phyloP scores from a whole-genome alignment of 768 basidiomycete genomes.

The Pisolithus microcarpus region DNA sequence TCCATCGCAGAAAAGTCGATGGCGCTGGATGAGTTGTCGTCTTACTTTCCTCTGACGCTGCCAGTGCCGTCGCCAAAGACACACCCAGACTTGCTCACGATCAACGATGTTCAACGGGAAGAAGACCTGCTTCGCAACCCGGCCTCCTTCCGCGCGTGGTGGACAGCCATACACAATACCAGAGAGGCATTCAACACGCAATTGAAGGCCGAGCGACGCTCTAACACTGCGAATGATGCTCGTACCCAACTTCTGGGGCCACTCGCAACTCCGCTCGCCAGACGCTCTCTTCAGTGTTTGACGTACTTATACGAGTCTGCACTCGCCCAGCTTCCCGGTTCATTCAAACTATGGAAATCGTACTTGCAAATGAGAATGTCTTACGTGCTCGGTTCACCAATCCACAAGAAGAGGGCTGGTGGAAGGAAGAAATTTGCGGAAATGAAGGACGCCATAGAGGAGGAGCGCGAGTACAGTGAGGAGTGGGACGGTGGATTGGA shows the following conservation, averaged over 20 bases:
- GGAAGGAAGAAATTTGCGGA: slow-evolving; percentile 89
- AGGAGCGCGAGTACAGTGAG: slow-evolving; percentile 71
- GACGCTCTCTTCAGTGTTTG: slow-evolving; percentile 74
- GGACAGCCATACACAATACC: slow-evolving; percentile 72
- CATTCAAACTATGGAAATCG: slow-evolving; percentile 94
- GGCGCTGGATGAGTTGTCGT: slow-evolving; percentile 45
- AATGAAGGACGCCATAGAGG: slow-evolving; percentile 84
- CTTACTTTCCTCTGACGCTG: slow-evolving; percentile 74
- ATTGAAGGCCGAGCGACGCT: slow-evolving; percentile 47
- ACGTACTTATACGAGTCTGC: slow-evolving; percentile 94
- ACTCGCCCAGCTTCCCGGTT: slow-evolving; percentile 75
- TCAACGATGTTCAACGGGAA: slow-evolving; percentile 78
- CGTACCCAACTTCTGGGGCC: slow-evolving; percentile 64
- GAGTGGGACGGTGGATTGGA: slow-evolving; percentile 86
- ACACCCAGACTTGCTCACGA: slow-evolving; percentile 65
- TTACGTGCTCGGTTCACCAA: slow-evolving; percentile 75
- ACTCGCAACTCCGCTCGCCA: slow-evolving; percentile 63
- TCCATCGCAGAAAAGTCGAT: slow-evolving; percentile 44
- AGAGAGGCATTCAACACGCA: slow-evolving; percentile 55
- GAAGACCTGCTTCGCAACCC: slow-evolving; percentile 93
- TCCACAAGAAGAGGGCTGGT: slow-evolving; percentile 69
- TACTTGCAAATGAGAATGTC: slow-evolving; percentile 80
- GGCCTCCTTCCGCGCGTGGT: slow-evolving; percentile 88
- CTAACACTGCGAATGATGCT: slow-evolving; percentile 42
- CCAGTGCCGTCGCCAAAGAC: slow-evolving; percentile 79